Conservation (phyloP, 768 basidiomycete species). For the Lactarius psammicola region DNA sequence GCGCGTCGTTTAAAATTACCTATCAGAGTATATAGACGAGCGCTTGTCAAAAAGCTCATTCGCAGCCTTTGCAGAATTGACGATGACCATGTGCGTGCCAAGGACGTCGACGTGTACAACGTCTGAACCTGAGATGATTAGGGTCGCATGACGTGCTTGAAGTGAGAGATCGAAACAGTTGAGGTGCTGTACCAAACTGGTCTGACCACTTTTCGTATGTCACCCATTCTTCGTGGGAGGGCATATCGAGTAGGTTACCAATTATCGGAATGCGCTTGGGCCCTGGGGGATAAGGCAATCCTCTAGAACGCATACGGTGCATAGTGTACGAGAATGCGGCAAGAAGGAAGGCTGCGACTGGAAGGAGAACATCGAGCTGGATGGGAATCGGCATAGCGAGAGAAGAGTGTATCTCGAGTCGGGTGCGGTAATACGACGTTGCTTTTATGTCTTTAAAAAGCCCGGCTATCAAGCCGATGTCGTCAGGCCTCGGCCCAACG, state of each 20-base stretch:
- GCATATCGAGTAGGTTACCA: conserved; percentile 18
- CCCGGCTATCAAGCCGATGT: background rate
- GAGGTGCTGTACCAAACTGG: conserved; percentile 3
- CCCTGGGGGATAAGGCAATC: conserved; percentile 17
- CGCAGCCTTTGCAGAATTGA: conserved; percentile 39
- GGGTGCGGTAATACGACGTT: background rate
- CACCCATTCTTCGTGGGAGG: conserved; percentile 5
- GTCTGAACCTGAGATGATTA: conserved; percentile 11
- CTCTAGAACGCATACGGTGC: background rate
- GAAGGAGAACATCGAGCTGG: background rate
- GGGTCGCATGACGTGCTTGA: background rate
- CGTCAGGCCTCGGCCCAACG: background rate
- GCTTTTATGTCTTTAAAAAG: background rate
- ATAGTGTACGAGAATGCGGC: background rate
- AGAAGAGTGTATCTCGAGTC: background rate
- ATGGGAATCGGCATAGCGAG: background rate
- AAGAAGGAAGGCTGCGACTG: background rate
- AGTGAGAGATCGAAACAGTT: background rate
- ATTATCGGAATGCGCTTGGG: conserved; percentile 19
- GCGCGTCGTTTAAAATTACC: background rate
- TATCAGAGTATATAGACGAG: conserved; percentile 15
- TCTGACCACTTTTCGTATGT: conserved; percentile 13
- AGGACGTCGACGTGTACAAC: conserved; percentile 28
- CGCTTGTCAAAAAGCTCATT: conserved; percentile 14
- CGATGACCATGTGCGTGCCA: conserved; percentile 23